Evolutionary conservation across 2,329 filamentous ascomycete genomes (phyloP).

Genomic region (Aspergillus versicolor): DNA sequence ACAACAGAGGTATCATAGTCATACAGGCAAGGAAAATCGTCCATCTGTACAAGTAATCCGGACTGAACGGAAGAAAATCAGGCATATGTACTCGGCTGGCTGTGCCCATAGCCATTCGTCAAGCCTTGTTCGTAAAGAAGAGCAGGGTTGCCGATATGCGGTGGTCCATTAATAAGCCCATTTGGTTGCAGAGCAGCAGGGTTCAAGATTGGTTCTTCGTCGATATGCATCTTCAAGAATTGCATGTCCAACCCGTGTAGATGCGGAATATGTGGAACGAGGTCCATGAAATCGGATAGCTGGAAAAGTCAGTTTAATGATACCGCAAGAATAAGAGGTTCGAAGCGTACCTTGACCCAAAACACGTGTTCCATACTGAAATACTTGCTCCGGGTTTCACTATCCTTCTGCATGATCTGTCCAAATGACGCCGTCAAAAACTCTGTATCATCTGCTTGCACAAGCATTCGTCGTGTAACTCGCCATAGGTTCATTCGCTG

Average conservation of each 20-base stretch:
- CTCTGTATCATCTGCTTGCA: slow-evolving; percentile 42
- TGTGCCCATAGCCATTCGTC: slow-evolving; percentile 36
- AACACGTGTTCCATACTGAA: slow-evolving; percentile 51
- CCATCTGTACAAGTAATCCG: slow-evolving; percentile 29
- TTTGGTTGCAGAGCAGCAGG: slow-evolving; percentile 27
- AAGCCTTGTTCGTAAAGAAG: slow-evolving; percentile 29
- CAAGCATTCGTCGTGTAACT: slow-evolving; percentile 46
- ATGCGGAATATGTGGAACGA: slow-evolving; percentile 49
- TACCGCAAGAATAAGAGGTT: not conserved
- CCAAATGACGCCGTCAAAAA: slow-evolving; percentile 37
- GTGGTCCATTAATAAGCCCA: slow-evolving; percentile 26
- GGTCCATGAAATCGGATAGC: slow-evolving; percentile 52
- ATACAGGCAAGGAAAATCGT: slow-evolving; percentile 36
- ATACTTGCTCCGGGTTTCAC: slow-evolving; percentile 48
- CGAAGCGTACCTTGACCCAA: slow-evolving; percentile 47
- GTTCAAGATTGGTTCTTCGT: slow-evolving; percentile 32
- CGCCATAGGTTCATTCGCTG: slow-evolving; percentile 50
- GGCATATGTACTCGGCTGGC: slow-evolving; percentile 42
- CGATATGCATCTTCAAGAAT: slow-evolving; percentile 42
- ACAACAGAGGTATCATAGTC: slow-evolving; percentile 45
- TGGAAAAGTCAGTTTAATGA: slow-evolving; percentile 16
- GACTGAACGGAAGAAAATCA: slow-evolving; percentile 26
- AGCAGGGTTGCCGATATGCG: slow-evolving; percentile 19
- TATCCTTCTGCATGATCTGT: slow-evolving; percentile 42
- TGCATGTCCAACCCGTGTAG: slow-evolving; percentile 43